Base-by-base conservation (phyloP, 1,284 basidiomycete species). In the Boletus semigastroideus region DNA sequence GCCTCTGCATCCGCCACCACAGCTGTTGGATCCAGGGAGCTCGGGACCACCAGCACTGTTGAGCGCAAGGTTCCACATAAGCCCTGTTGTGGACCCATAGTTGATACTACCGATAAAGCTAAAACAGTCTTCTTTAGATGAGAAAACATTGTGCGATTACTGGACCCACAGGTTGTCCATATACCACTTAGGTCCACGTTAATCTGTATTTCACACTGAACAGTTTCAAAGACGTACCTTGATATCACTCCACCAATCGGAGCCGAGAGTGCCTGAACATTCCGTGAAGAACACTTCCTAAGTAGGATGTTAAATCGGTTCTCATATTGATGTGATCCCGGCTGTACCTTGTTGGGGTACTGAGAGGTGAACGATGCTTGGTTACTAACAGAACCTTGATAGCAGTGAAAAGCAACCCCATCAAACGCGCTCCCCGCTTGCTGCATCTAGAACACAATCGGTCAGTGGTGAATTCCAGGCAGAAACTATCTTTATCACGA, bases 161-260 rank as follows among this genome's bases (percentile, higher is more conserved):
- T 19, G 19, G n/a, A 62, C 77, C 52, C 60, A 87, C 79, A 90
- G 71, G 57, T 87, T 86, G 55, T 87, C 79, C 77, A 87, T 83
- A 60, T 86, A 84, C 86, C 84, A 88, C 84, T 86, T 58, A 22
- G 30, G 33, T 49, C 46, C 20, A 50, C 41, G 43, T 62, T 46
- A 57, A 46, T 33, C 19, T 34, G 28, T 25, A 22, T 9, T 46
- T 42, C 20, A n/a, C 25, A 20, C 7, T 9, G 2, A 17, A 43
- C 10, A 0, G 22, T 17, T 42, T 27, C 27, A 11, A 46, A 17
- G 42, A 60, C 59, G n/a, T 59, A 81, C 85, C 76, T 88, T 88
- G 67, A 88, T 83, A 58, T 89, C 85, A 51, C 69, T 74, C 86
- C 87, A 90, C 86, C 86, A 90, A 64, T 90, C 86, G n/a, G 78